Evolutionary conservation across 805 yeast genomes (phyloP).

Genomic region (Saturnispora bothae): DNA sequence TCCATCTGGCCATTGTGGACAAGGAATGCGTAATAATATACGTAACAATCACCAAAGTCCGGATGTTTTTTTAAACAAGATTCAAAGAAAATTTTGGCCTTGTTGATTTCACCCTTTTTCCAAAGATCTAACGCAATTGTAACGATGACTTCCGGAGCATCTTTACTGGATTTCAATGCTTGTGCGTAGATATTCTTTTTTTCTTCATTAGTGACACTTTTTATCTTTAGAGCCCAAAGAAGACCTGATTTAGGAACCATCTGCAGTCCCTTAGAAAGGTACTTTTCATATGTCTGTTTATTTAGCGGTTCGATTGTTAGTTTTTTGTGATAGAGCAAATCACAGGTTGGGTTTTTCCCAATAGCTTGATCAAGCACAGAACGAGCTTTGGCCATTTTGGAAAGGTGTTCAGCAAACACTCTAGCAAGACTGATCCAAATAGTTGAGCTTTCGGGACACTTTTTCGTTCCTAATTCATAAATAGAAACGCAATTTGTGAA

Average conservation of each 20-base stretch:
- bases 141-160: conserved; percentile 46
- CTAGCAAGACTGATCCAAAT: conserved; percentile 49
- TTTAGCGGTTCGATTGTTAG: conserved; percentile 45
- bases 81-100: conserved; percentile 67
- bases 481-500: conserved; percentile 35
- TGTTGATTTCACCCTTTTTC: conserved; percentile 49
- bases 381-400: conserved; percentile 48
- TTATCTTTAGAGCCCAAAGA: conserved; percentile 58
- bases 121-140: conserved; percentile 62
- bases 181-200: conserved; percentile 51
- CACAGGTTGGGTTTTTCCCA: conserved; percentile 37
- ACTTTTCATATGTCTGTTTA: conserved; percentile 27
- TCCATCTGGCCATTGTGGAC: conserved; percentile 29
- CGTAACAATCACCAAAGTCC: conserved; percentile 70
- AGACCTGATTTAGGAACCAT: conserved; percentile 45
- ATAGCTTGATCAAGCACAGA: conserved; percentile 63
- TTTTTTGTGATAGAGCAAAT: conserved; percentile 47
- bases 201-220: conserved; percentile 30
- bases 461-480: conserved; percentile 38
- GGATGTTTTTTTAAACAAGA: conserved; percentile 42
- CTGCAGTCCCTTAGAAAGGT: conserved; percentile 46
- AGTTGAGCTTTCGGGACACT: conserved; percentile 31
- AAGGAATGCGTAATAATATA: conserved; percentile 45
- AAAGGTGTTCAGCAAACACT: conserved; percentile 33
- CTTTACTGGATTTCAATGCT: conserved; percentile 59